Conservation (phyloP, 768 basidiomycete species). For the Coprinopsis cinerea region DNA sequence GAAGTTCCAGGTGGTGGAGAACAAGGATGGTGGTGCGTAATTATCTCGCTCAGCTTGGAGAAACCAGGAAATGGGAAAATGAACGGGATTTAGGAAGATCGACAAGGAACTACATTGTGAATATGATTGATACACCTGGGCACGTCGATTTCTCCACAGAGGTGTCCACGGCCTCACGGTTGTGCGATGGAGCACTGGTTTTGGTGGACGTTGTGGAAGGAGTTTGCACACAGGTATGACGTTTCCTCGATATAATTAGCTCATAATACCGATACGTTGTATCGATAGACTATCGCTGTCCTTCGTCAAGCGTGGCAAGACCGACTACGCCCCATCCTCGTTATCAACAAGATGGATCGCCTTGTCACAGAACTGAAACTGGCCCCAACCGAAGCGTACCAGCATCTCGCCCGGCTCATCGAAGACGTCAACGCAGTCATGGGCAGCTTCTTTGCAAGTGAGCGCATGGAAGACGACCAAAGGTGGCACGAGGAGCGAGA, state of each 20-base stretch:
- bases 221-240: conserved; percentile 88
- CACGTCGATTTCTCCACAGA: conserved; percentile 99
- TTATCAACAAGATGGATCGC: conserved; percentile 96
- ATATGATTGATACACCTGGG: conserved; percentile 98
- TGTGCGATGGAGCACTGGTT: conserved; percentile 94
- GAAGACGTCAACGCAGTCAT: conserved; percentile 98
- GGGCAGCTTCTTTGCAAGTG: conserved; percentile 92
- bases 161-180: conserved; percentile 87
- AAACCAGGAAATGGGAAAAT: no score
- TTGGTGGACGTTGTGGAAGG: conserved; percentile 97
- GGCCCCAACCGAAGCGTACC: conserved; percentile 86
- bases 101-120: conserved; percentile 74
- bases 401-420: conserved; percentile 87
- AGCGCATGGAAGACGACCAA: conserved; percentile 94
- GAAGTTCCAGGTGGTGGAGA: conserved; percentile 75
- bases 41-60: conserved; percentile 4
- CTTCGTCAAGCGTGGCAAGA: conserved; percentile 94
- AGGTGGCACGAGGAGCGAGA: conserved; percentile 93
- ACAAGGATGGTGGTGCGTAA: conserved; percentile 50
- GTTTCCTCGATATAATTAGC: background rate
- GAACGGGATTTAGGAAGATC: conserved; percentile 35
- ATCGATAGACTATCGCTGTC: conserved; percentile 81
- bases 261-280: no score
- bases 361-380: conserved; percentile 91
- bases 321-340: conserved; percentile 80